phyloP scores from a whole-genome alignment of 2,329 filamentous ascomycete genomes.

The Pyricularia pennisetigena region DNA sequence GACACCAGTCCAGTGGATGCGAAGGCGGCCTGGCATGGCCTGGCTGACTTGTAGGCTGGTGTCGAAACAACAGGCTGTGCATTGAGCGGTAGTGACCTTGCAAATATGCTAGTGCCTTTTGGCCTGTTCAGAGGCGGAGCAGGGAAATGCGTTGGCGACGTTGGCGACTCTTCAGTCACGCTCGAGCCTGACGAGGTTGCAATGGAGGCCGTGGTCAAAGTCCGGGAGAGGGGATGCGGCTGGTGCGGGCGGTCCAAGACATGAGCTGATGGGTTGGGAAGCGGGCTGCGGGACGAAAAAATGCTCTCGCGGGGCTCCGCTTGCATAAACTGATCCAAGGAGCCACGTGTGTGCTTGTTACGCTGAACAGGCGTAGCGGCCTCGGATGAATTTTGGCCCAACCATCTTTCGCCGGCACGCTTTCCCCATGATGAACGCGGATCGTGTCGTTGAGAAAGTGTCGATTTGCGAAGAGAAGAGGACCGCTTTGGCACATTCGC shows the following conservation, averaged over 20 bases:
- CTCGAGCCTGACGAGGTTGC: constrained; percentile 63
- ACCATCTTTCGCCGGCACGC: constrained; percentile 45
- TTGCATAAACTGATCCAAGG: constrained; percentile 67
- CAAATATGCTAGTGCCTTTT: constrained; percentile 47
- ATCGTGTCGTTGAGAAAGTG: constrained; percentile 72
- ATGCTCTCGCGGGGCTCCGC: constrained; percentile 53
- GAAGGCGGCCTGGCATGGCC: constrained; percentile 73
- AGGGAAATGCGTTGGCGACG: constrained; percentile 53
- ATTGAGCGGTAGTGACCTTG: constrained; percentile 65
- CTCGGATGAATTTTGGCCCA: constrained; percentile 41
- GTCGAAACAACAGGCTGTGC: constrained; percentile 51
- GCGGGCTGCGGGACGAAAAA: constrained; percentile 44
- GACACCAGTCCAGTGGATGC: constrained; percentile 92
- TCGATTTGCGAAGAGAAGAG: constrained; percentile 75
- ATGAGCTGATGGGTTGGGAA: constrained; percentile 44
- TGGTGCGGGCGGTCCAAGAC: constrained; percentile 37
- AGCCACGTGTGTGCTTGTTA: constrained; percentile 59
- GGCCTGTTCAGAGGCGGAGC: constrained; percentile 41
- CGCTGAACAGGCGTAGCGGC: constrained; percentile 45
- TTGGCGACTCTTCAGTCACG: constrained; percentile 62
- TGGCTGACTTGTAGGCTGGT: constrained; percentile 67
- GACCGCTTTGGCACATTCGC: constrained; percentile 54
- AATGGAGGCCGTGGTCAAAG: constrained; percentile 53
- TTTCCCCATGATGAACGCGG: constrained; percentile 56
- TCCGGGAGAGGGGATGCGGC: constrained; percentile 77